Base-by-base conservation (phyloP, 805 yeast species). In the Vanderwaltozyma verrucispora region DNA sequence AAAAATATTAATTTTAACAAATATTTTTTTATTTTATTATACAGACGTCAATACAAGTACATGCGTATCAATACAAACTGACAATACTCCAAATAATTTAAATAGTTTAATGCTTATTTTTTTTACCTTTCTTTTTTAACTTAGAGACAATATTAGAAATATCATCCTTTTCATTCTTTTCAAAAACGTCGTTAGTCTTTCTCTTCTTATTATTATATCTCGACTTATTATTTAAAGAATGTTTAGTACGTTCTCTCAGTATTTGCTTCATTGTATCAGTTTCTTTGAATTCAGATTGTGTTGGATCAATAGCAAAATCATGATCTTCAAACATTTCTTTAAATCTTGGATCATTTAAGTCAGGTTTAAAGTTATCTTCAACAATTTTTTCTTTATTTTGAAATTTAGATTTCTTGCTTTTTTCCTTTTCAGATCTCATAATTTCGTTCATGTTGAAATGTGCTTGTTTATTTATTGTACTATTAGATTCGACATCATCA, bases 281-380 rank as follows among this genome's bases (percentile, higher is more conserved):
- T 60, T 80, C 76, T 64, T 83, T 87, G 68, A 74, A 89, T 56
- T 85, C 95, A n/a, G 94, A 82, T 53, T 71, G 77, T 16, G 94
- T 79, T 17, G 96, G 94, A 61, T 94, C 98, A 55, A 94, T 87
- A 11, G 96, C 96, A 62, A 76, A 92, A 44, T 81, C 92, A 45
- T 84, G 95, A 44, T 76, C 79, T 51, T 86, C 86, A 53, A 80
- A 85, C 45, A 87, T 68, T 46, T 81, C 94, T 33, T 71, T 71
- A 67, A 92, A 92, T 64, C 98, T 79, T 13, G 81, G 77, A 67
- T 92, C 98, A 30, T 68, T 66, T 51, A 84, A 73, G 51, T 85
- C 87, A 31, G 87, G 73, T 46, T 72, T 67, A 59, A 83, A 79
- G 28, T 60, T 61, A 41, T 70, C 75, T 38, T 74, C 78, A 28